Evolutionary conservation across 495 filamentous ascomycete genomes (phyloP).

Genomic region (Lichenothelia convexa): DNA sequence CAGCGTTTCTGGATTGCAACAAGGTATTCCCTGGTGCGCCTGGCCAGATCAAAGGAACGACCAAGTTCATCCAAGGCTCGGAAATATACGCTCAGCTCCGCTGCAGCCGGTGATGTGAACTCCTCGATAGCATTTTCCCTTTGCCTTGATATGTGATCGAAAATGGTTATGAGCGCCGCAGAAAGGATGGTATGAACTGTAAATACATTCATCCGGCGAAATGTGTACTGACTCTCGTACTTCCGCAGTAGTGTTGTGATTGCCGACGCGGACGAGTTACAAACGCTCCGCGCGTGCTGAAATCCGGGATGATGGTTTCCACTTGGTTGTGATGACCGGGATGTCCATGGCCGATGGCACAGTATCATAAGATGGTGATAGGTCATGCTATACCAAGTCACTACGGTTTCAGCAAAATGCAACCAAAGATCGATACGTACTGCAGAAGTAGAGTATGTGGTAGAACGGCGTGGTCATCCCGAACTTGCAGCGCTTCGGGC

Average conservation of each 20-base stretch:
- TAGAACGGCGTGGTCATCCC: constrained; percentile 23
- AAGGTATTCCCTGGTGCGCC: neutral
- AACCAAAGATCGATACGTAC: constrained; percentile 12
- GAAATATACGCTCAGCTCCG: neutral
- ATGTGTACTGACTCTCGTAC: neutral
- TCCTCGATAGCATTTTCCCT: neutral
- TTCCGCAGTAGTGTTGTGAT: neutral
- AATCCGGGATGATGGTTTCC: neutral
- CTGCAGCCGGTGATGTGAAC: too few species aligned
- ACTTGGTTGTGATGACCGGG: neutral
- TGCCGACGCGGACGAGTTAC: neutral
- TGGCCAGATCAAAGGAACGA: neutral
- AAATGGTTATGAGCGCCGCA: constrained; percentile 1
- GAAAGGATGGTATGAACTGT: neutral
- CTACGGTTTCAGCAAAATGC: neutral
- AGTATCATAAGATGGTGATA: constrained; percentile 1
- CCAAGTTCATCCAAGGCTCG: neutral
- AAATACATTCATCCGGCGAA: neutral
- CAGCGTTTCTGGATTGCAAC: neutral
- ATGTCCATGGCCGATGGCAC: constrained; percentile 1
- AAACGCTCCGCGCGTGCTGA: neutral
- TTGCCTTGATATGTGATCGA: neutral
- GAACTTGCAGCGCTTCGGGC: constrained; percentile 24
- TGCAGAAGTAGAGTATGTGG: constrained; percentile 32
- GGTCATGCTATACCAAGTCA: neutral